Evolutionary conservation across 441 rosid species (phyloP), one percentile per base, ranked within the genome.

Genomic region (Flueggea neowawraea): DNA sequence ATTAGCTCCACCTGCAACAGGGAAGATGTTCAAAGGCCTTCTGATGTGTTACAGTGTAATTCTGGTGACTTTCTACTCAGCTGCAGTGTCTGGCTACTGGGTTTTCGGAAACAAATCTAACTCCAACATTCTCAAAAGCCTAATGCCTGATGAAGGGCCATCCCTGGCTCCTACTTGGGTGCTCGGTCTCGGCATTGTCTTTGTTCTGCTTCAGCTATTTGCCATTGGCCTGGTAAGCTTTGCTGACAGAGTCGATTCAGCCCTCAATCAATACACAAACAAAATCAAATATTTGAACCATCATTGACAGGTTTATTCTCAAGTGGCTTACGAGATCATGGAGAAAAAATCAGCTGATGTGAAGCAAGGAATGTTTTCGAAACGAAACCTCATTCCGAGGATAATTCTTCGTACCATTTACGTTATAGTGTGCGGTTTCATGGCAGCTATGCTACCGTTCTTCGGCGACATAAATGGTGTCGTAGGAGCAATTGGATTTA

Each of bases 141-240:
- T 83, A 75, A 57, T 85, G 54, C 88, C 91, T 28, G 33, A 88
- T 28, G 64, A 73, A 3, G 93, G 95, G 61, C 91, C 98, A 16
- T 62, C 91, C 33, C 72, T 87, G 56, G 97, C 88, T 68, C 97
- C 96, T 5, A 84, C 86, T 6, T 69, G 76, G 41, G 88, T 90
- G 57, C 84, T 88, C 41, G 98, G 90, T 64, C 82, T 87, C 0
- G 91, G 82, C 0, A 84, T 90, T 67, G 58, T 82, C 16, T 93
- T 85, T 57, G 84, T 93, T 52, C 95, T 93, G 17, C 79, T 88
- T 65, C 97, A 93, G 80, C 97, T 90, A 65, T 80, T 93, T 16
- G 97, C 98, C 31, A 90, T 93, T 68, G 96, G 87, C 79, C 82
- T 82, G 50, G 94, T 84, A 76, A 74, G 77, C 61, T 82, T 73